These are phyloP conservation scores for Russula griseocarnosa DNA, from an alignment of 768 basidiomycete species.

Conservation along the genomic window DNA sequence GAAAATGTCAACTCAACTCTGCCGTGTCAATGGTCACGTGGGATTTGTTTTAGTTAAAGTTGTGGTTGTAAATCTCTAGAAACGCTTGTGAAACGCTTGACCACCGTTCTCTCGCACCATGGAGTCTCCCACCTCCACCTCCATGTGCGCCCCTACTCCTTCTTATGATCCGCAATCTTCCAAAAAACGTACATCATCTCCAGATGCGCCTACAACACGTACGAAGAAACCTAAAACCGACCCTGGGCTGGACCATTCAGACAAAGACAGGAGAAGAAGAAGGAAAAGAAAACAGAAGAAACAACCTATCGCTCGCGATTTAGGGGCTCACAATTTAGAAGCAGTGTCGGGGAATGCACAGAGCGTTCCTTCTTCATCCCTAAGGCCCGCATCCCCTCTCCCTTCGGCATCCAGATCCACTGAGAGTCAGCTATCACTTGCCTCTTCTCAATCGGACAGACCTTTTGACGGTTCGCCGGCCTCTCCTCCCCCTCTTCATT, in stretches of 20 bases:
- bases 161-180: not conserved
- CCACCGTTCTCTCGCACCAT: not conserved
- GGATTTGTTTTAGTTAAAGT: too few species aligned
- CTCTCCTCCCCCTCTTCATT: not conserved
- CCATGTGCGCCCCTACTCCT: too few species aligned
- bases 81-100: too few species aligned
- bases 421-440: not conserved
- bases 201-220: not conserved
- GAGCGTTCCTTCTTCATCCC: not conserved
- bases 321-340: not conserved
- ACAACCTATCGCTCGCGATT: conserved; percentile 27
- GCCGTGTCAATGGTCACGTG: conserved; percentile 16
- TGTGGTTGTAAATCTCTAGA: too few species aligned
- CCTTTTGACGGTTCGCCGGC: not conserved
- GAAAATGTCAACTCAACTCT: too few species aligned
- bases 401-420: conserved; percentile 1
- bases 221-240: conserved; percentile 11
- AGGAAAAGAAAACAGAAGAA: conserved; percentile 33
- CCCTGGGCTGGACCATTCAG: not conserved
- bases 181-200: conserved; percentile 16
- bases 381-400: not conserved
- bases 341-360: not conserved
- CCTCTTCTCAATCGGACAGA: not conserved
- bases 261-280: conserved; percentile 33
- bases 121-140: not conserved